Base-by-base conservation (phyloP, 1,284 basidiomycete species). In the Amylostereum chailletii region DNA sequence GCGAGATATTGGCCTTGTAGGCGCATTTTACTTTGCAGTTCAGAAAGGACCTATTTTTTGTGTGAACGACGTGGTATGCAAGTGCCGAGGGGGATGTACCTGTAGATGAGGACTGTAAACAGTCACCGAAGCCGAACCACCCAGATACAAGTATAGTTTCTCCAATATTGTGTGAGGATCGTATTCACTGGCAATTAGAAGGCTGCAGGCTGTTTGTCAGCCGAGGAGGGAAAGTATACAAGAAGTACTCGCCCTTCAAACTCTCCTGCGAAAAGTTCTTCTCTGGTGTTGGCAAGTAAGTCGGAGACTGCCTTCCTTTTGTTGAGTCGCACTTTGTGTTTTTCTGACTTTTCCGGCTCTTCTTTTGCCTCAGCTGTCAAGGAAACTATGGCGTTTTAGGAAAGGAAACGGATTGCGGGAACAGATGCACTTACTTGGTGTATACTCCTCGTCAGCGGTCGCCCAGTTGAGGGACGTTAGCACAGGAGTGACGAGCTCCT, bases 391-490 rank as follows among this genome's bases (percentile, higher is more conserved):
- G 19, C 19, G 19, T 19, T 19, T 19, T 19, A 19, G 19, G 19
- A 19, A 19, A 19, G 19, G 19, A 19, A 19, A 19, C 19, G 19
- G 19, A 19, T 19, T 19, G 19, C 19, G 19, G 19, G 19, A 19
- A 19, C 19, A 19, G 19, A 19, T 19, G 19, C 53, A 65, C 69
- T 53, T 63, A 83, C 86, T 65, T 9, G 86, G 81, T n/a, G 65
- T 71, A 58, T 90, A 90, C 31, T 83, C 79, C 61, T 87, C 81
- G 48, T 91, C 83, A 5, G 84, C 83, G n/a, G 89, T 88, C 34
- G 90, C 87, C 94, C 94, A 98, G 62, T 95, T 94, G 31, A 97
- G 68, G 6, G 83, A 83, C 8, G 78, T 75, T 50, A 93, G 68
- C 36, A 83, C 72, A 0, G 74, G 63, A 7, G 72, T 70, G 33